Conservation (phyloP, 352 stramenopile species). For the Phytophthora cryptogea region DNA sequence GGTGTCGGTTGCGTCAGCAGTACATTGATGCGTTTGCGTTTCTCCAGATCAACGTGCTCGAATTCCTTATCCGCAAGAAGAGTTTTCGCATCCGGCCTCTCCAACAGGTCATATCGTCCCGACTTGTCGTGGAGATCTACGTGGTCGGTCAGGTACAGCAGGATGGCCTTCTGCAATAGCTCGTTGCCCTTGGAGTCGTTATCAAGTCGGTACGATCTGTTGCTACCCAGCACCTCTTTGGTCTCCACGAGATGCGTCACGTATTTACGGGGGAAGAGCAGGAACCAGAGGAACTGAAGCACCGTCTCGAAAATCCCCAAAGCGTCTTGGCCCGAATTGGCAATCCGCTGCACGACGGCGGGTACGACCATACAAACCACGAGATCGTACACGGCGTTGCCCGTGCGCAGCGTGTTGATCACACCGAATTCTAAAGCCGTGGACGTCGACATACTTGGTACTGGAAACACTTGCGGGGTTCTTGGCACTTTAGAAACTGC, state of each 20-base stretch:
- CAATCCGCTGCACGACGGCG: conserved; percentile 42
- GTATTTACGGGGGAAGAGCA: conserved; percentile 14
- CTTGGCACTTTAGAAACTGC: conserved; percentile 10
- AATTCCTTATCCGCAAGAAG: conserved; percentile 18
- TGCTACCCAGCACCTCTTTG: conserved; percentile 37
- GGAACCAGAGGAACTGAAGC: conserved; percentile 11
- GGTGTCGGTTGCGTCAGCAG: conserved; percentile 11
- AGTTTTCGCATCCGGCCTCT: conserved; percentile 21
- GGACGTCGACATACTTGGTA: conserved; percentile 30
- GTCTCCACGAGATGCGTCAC: conserved; percentile 33
- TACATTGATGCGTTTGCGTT: conserved; percentile 24
- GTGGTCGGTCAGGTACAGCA: conserved; percentile 41
- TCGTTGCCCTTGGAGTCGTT: conserved; percentile 43
- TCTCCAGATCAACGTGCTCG: conserved; percentile 18
- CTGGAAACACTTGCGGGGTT: conserved; percentile 6
- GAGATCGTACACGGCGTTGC: conserved; percentile 53
- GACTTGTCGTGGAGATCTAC: conserved; percentile 41
- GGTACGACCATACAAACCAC: conserved; percentile 64
- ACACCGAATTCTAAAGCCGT: conserved; percentile 46
- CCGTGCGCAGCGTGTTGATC: conserved; percentile 56
- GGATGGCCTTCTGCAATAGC: conserved; percentile 57
- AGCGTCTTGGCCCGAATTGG: conserved; percentile 22
- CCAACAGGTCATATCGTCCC: conserved; percentile 48
- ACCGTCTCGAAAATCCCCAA: conserved; percentile 8
- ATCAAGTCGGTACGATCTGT: conserved; percentile 27